Conservation (phyloP, 2,329 filamentous ascomycete genomes). For the Ceratocystis huliohia region DNA sequence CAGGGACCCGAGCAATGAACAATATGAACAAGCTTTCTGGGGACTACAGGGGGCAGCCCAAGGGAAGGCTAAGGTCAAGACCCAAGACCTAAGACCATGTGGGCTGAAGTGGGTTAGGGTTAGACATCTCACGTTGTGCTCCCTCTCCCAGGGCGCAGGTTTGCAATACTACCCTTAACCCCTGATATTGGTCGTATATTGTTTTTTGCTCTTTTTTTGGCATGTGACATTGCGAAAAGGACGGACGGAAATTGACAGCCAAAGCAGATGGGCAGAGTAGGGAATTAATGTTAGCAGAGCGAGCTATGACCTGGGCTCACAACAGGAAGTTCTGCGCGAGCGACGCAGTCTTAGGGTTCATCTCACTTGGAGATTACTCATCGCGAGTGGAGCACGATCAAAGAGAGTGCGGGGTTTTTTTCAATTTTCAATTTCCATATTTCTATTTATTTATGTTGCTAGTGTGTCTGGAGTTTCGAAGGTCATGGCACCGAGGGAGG, state of each 20-base stretch:
- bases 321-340: background rate
- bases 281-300: background rate
- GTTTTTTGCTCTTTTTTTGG: background rate
- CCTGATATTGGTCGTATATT: background rate
- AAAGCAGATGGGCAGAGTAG: background rate
- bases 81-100: too few relatives aligned
- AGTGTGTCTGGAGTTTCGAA: too few relatives aligned
- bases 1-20: background rate
- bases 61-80: too few relatives aligned
- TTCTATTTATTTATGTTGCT: too few relatives aligned
- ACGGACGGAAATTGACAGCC: background rate
- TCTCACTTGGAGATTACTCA: too few relatives aligned
- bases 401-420: too few relatives aligned
- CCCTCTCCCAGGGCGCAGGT: background rate
- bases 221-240: conserved; percentile 4
- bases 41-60: background rate
- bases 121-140: background rate
- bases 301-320: too few relatives aligned
- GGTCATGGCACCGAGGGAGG: too few relatives aligned
- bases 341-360: too few relatives aligned
- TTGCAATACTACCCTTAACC: background rate
- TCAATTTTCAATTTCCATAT: too few relatives aligned
- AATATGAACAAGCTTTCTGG: background rate
- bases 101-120: too few relatives aligned
- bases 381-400: too few relatives aligned